These are phyloP conservation scores for Hypomyces rosellus DNA, from an alignment of 2,329 filamentous ascomycete genomes.

Conservation along the genomic window DNA sequence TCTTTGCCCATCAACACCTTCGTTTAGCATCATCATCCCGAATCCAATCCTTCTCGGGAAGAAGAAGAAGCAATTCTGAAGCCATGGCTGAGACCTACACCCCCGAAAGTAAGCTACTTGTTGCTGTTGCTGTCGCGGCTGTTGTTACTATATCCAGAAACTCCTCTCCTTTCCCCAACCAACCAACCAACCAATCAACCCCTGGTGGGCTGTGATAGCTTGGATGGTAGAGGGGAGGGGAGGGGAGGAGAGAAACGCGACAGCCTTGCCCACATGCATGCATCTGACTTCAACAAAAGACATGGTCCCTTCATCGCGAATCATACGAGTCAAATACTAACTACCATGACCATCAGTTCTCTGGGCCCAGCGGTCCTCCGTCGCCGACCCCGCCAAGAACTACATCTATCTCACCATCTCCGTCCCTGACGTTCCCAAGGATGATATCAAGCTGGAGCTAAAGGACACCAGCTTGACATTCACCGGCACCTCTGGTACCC, in stretches of 20 bases:
- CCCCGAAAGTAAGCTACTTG: slow-evolving; percentile 31
- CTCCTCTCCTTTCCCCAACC: background rate
- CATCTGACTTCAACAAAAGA: background rate
- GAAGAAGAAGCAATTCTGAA: background rate
- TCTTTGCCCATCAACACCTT: no score
- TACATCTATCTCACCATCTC: slow-evolving; percentile 89
- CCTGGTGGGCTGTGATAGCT: slow-evolving; percentile 1
- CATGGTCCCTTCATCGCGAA: background rate
- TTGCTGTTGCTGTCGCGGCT: no score
- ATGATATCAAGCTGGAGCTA: slow-evolving; percentile 75
- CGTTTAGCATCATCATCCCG: background rate
- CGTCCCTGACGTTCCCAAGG: slow-evolving; percentile 74
- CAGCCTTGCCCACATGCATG: background rate
- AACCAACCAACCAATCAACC: background rate
- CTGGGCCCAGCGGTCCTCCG: slow-evolving; percentile 95
- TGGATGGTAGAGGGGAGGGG: background rate
- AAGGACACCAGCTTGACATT: slow-evolving; percentile 73
- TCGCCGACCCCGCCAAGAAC: slow-evolving; percentile 76
- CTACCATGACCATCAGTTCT: slow-evolving; percentile 57
- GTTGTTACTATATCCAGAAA: no score
- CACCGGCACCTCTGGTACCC: slow-evolving; percentile 72
- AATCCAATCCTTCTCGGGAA: slow-evolving; percentile 5
- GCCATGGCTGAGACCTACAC: slow-evolving; percentile 26
- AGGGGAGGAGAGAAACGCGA: no score
- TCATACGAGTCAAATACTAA: background rate